phyloP scores from a whole-genome alignment of 2,329 filamentous ascomycete genomes.

The Colletotrichum tabaci region DNA sequence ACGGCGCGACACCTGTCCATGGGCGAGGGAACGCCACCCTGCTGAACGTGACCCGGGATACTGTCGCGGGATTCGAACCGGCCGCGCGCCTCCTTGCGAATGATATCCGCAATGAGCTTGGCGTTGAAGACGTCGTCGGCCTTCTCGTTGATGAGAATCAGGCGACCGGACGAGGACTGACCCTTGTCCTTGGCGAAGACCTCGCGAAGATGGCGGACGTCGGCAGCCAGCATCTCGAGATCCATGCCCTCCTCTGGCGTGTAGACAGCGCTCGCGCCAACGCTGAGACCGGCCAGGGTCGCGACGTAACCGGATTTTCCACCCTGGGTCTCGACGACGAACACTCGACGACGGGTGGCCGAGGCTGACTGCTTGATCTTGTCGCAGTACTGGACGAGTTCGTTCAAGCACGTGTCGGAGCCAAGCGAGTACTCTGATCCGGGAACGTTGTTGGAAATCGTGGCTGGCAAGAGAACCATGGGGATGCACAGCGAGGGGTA shows the following conservation, averaged over 20 bases:
- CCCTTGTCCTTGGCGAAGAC: conserved; percentile 90
- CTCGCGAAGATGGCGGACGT: conserved; percentile 90
- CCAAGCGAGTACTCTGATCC: conserved; percentile 98
- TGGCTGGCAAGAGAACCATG: conserved; percentile 92
- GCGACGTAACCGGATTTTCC: conserved; percentile 95
- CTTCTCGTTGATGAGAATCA: conserved; percentile 97
- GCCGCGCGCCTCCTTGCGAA: conserved; percentile 91
- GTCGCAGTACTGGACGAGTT: conserved; percentile 94
- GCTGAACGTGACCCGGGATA: conserved; percentile 94
- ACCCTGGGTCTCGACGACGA: conserved; percentile 98
- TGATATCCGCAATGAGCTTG: conserved; percentile 94
- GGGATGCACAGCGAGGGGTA: conserved; percentile 93
- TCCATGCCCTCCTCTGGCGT: conserved; percentile 97
- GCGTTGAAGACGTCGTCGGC: conserved; percentile 92
- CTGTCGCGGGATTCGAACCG: conserved; percentile 94
- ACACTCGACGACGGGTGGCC: conserved; percentile 91
- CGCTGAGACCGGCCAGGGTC: conserved; percentile 89
- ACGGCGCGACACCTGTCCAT: conserved; percentile 97
- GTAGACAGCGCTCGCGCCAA: conserved; percentile 94
- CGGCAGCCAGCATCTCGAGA: conserved; percentile 90
- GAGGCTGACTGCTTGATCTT: conserved; percentile 98
- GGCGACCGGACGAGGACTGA: conserved; percentile 89
- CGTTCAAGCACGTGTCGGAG: conserved; percentile 96
- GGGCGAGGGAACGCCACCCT: conserved; percentile 91
- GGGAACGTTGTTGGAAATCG: conserved; percentile 98